A percentile compares a stretch with the other conserved stretches of the same genome.
phyloP scores from a whole-genome alignment of 768 basidiomycete genomes.

The Auricularia cornea region DNA sequence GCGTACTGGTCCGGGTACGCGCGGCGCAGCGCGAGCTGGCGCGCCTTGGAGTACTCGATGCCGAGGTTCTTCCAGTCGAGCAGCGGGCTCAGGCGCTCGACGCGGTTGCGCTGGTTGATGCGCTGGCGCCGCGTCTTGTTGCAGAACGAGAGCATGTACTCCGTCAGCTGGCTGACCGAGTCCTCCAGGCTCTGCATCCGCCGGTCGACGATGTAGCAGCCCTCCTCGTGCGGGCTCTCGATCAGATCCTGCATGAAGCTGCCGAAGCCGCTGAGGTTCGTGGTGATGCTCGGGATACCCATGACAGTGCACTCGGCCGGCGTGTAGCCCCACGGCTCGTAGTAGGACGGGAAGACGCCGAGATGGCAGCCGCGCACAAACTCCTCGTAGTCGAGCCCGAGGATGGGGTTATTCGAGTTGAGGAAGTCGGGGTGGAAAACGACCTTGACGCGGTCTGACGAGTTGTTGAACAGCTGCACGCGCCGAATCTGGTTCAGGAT shows the following conservation, averaged over 20 bases:
- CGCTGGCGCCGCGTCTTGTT: constrained; percentile 88
- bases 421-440: constrained; percentile 98
- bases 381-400: constrained; percentile 97
- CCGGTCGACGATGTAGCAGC: constrained; percentile 94
- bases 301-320: constrained; percentile 99
- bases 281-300: constrained; percentile 96
- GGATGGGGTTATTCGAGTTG: constrained; percentile 94
- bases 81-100: constrained; percentile 86
- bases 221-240: constrained; percentile 83
- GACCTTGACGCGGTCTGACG: constrained; percentile 89
- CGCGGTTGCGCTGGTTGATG: constrained; percentile 97
- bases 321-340: constrained; percentile 95
- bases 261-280: constrained; percentile 96
- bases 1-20: constrained; percentile 95
- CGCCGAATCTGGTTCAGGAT: constrained; percentile 92
- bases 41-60: constrained; percentile 91
- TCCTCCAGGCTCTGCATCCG: constrained; percentile 86
- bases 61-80: constrained; percentile 99
- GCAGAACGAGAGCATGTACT: constrained; percentile 66
- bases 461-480: constrained; percentile 85
- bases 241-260: constrained; percentile 99
- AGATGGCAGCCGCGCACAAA: constrained; percentile 97
- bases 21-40: constrained; percentile 82
- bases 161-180: constrained; percentile 75
- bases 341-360: constrained; percentile 97